Percentiles rank a stretch among this genome's conserved stretches.
Conservation (phyloP, 768 basidiomycete species). For the Tulasnella sp. region DNA sequence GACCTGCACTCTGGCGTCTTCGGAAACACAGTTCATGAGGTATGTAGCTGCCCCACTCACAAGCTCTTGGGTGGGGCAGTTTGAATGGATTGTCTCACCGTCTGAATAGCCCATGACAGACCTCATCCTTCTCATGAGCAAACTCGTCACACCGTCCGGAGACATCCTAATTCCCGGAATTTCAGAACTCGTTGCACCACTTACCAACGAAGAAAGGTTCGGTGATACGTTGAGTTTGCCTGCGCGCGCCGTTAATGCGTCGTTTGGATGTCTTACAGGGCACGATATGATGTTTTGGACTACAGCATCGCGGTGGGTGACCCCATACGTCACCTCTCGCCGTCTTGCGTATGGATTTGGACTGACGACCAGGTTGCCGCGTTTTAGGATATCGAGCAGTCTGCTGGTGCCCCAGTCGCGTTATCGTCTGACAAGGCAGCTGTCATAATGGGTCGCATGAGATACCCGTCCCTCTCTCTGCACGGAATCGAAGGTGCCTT, state of each 20-base stretch:
- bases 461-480: slow-evolving; percentile 72
- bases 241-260: too few species aligned
- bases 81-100: slow-evolving; percentile 17
- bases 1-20: slow-evolving; percentile 89
- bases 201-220: slow-evolving; percentile 61
- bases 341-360: neutral
- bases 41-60: neutral
- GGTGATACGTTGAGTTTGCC: too few species aligned
- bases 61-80: neutral
- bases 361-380: slow-evolving; percentile 18
- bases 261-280: slow-evolving; percentile 28
- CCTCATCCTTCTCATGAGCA: slow-evolving; percentile 69
- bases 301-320: slow-evolving; percentile 32
- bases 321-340: too few species aligned
- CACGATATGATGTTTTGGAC: slow-evolving; percentile 62
- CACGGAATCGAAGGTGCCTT: slow-evolving; percentile 97
- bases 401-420: slow-evolving; percentile 64
- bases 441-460: slow-evolving; percentile 89
- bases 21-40: slow-evolving; percentile 64
- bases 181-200: slow-evolving; percentile 64
- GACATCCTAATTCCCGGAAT: slow-evolving; percentile 81
- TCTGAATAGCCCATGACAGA: slow-evolving; percentile 90
- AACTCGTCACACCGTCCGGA: slow-evolving; percentile 67
- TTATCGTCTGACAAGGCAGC: slow-evolving; percentile 63
- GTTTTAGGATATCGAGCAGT: slow-evolving; percentile 51